Evolutionary conservation across 768 basidiomycete genomes (phyloP), one percentile per base, ranked within the genome.

Genomic region (Rhodosporidiobolus sp.): DNA sequence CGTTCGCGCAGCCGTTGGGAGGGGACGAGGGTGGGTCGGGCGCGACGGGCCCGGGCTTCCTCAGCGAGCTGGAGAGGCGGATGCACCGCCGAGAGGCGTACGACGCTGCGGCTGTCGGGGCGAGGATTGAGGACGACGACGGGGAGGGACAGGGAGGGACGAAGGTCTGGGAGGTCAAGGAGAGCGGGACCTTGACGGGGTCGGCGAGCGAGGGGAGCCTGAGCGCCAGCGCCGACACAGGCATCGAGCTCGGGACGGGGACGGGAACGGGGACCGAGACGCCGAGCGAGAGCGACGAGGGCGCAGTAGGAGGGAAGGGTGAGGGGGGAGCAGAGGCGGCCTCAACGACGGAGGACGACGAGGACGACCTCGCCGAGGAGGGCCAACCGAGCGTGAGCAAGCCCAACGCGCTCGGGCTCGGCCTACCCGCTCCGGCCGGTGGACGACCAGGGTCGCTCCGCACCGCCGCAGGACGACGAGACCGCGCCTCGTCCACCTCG

Each of bases 61-160:
- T 71, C 19, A 56, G 35, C 24, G 74, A 68, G 54, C 12, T 28
- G 26, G 74, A 71, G 63, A 38, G 52, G 49, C 61, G 65, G 48
- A 38, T 53, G 58, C 53, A 35, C 22, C 32, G 59, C 43, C 43
- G 74, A 28, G 74, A 75, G 24, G 8, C 48, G 63, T 68, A 71
- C 59, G 74, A 75, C 43, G 66, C 70, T 2, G 30, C 22, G 16
- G 74, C 74, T 14, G 34, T 75, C 6, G 74, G 74, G 0, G 74
- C 60, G n/a, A 54, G 61, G n/a, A 60, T 58, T 26, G 48, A 55
- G 0, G 64, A 56, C 28, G 50, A 49, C 30, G 10, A 58, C 46
- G 46, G 34, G 9, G 9, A 14, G 34, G 60, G 28, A 24, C 32
- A 28, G 28, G 63, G 38, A 50, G 56, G 38, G 38, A 24, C 32